phyloP scores from a whole-genome alignment of 2,329 filamentous ascomycete genomes.

The Venturia effusa region DNA sequence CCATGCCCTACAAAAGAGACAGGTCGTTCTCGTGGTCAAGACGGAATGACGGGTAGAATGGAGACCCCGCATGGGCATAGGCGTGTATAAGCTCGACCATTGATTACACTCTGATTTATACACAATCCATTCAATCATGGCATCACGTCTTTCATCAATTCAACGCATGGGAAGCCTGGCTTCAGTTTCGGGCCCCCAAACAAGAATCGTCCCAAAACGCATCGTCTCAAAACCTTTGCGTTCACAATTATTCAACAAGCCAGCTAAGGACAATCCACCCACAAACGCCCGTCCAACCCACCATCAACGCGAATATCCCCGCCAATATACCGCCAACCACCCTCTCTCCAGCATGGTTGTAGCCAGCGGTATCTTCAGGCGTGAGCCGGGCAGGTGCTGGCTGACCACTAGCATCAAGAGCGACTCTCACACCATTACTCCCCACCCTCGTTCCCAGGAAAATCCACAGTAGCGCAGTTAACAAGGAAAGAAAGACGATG shows the following conservation, averaged over 20 bases:
- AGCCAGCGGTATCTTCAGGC: constrained; percentile 2
- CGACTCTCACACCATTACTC: background rate
- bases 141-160: no score
- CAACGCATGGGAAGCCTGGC: no score
- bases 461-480: constrained; percentile 24
- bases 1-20: no score
- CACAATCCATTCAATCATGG: no score
- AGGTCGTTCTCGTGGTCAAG: no score
- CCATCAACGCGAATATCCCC: constrained; percentile 23
- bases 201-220: no score
- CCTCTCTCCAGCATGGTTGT: constrained; percentile 22
- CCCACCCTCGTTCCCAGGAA: constrained; percentile 22
- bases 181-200: no score
- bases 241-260: constrained; percentile 22
- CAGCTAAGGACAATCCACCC: constrained; percentile 29
- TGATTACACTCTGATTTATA: no score
- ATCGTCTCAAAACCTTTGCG: no score
- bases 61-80: no score
- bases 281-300: constrained; percentile 22
- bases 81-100: no score
- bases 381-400: background rate
- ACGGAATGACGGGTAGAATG: no score
- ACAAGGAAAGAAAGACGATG: constrained; percentile 20
- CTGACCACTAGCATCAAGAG: background rate
- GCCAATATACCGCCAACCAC: constrained; percentile 23